Percentiles rank a stretch among this genome's conserved stretches.
phyloP scores from a whole-genome alignment of 1,139 yeast genomes.

The Candida neerlandica region DNA sequence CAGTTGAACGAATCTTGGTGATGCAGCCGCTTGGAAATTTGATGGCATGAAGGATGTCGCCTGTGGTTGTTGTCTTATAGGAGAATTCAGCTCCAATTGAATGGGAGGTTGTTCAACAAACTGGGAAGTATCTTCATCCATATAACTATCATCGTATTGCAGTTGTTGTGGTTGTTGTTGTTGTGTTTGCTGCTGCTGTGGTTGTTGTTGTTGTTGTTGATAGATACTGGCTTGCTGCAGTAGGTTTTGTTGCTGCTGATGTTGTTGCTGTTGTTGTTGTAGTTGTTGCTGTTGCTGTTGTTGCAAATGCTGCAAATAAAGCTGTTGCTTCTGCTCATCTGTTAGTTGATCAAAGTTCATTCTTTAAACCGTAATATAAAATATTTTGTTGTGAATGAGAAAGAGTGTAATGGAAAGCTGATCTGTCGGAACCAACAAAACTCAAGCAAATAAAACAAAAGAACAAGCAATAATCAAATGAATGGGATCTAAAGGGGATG shows the following conservation, averaged over 20 bases:
- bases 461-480: background rate
- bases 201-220: constrained; percentile 16
- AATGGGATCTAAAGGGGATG: no score
- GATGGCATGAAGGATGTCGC: constrained; percentile 11
- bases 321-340: constrained; percentile 39
- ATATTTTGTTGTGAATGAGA: background rate
- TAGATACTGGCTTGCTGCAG: constrained; percentile 15
- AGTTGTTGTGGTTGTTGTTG: constrained; percentile 12
- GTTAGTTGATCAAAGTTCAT: constrained; percentile 38
- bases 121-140: constrained; percentile 44
- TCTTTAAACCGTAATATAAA: background rate
- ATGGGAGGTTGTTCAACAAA: constrained; percentile 23
- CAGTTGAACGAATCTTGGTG: constrained; percentile 16
- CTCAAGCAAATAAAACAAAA: background rate
- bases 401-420: background rate
- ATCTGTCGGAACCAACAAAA: background rate
- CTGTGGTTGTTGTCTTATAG: constrained; percentile 21
- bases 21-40: constrained; percentile 10
- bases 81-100: constrained; percentile 18
- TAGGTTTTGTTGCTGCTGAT: constrained; percentile 17
- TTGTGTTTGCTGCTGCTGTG: constrained; percentile 15
- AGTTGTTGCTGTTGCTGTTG: constrained; percentile 20
- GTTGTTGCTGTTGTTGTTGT: constrained; percentile 17
- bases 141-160: constrained; percentile 34
- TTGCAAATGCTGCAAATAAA: constrained; percentile 26